A percentile compares a stretch with the other conserved stretches of the same genome.
phyloP scores from a whole-genome alignment of 2,329 filamentous ascomycete species.

The Metarhizium guizhouense region DNA sequence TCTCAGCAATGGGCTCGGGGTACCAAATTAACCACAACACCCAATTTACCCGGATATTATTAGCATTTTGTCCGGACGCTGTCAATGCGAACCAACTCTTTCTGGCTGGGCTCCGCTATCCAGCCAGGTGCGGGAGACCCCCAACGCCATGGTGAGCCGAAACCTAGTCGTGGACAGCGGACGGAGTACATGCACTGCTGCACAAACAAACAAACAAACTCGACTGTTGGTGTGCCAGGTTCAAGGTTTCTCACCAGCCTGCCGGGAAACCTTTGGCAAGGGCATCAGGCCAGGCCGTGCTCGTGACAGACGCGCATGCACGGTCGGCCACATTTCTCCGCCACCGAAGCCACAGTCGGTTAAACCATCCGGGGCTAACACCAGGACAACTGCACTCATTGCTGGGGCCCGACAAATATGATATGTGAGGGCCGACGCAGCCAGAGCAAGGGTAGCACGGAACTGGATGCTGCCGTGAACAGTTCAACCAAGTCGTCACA shows the following conservation, averaged over 20 bases:
- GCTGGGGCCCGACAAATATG: background rate
- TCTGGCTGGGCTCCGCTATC: background rate
- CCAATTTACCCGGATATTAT: background rate
- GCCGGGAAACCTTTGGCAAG: background rate
- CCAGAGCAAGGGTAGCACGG: background rate
- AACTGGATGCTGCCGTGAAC: background rate
- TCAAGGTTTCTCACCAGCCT: background rate
- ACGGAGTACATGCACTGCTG: background rate
- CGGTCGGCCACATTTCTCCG: background rate
- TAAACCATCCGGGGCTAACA: constrained; percentile 5
- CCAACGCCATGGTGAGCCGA: background rate
- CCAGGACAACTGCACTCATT: background rate
- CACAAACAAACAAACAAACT: background rate
- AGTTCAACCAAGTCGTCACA: background rate
- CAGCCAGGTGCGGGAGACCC: background rate
- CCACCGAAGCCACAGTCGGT: constrained; percentile 5
- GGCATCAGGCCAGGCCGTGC: background rate
- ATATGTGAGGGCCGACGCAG: background rate
- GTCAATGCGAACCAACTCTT: background rate
- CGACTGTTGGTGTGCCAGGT: background rate
- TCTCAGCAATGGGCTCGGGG: background rate
- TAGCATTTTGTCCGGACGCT: background rate
- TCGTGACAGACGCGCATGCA: background rate
- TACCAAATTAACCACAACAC: background rate
- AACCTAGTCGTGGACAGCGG: background rate